Percentiles rank a stretch among this genome's conserved stretches.
Conservation (phyloP, 305 asterid species). For the Plantago lanceolata region DNA sequence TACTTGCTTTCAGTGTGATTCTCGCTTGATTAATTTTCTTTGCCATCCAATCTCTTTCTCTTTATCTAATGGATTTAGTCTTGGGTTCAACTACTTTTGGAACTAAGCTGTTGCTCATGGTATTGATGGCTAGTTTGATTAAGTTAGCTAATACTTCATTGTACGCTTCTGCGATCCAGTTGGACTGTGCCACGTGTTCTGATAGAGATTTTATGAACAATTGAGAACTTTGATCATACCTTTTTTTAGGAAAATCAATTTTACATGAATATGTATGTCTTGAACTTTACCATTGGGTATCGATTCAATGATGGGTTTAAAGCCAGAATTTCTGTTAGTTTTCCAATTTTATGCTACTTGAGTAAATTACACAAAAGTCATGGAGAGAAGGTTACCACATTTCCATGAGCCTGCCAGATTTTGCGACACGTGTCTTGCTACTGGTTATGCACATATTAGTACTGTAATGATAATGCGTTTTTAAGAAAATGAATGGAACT, state of each 20-base stretch:
- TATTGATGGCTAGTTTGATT: no score
- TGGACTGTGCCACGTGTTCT: background rate
- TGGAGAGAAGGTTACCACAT: background rate
- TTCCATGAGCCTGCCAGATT: slow-evolving; percentile 4
- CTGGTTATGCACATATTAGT: slow-evolving; percentile 11
- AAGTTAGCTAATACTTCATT: no score
- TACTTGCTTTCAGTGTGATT: background rate
- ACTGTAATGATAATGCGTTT: background rate
- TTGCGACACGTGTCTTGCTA: slow-evolving; percentile 9
- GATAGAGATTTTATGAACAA: background rate
- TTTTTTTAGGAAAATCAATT: background rate
- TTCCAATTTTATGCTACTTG: background rate
- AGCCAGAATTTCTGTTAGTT: background rate
- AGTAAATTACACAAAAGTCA: slow-evolving; percentile 1
- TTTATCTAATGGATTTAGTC: slow-evolving; percentile 2
- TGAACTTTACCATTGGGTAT: background rate
- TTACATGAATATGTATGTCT: background rate
- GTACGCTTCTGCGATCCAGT: background rate
- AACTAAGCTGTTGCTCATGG: background rate
- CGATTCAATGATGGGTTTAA: background rate
- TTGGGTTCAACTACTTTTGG: background rate
- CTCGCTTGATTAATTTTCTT: background rate
- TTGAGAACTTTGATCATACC: background rate
- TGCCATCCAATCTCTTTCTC: background rate
- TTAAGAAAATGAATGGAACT: background rate